Percentiles rank a stretch among this genome's conserved stretches.
Conservation (phyloP, 345 rosid species). For the Populus ilicifolia region DNA sequence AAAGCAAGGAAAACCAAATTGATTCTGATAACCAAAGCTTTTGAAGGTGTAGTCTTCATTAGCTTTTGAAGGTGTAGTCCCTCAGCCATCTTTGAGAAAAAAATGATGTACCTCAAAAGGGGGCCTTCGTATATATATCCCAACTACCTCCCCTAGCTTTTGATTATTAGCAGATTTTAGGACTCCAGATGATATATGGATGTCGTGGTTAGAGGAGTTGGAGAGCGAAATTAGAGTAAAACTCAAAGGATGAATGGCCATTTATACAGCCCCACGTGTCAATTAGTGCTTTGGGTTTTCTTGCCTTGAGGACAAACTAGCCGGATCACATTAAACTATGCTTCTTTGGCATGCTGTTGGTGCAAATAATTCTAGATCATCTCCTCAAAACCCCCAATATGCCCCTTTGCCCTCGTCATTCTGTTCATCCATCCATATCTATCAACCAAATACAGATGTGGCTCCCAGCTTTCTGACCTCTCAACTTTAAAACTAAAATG, state of each 20-base stretch:
- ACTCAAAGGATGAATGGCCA: conserved; percentile 24
- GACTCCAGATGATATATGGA: conserved; percentile 8
- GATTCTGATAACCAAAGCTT: conserved; percentile 56
- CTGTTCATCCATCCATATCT: neutral
- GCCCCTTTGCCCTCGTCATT: neutral
- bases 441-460: neutral
- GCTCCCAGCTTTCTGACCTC: neutral
- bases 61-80: conserved; percentile 35
- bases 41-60: conserved; percentile 58
- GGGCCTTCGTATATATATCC: conserved; percentile 15
- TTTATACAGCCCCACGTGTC: conserved; percentile 46
- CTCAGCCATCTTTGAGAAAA: conserved; percentile 35
- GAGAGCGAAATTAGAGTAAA: conserved; percentile 31
- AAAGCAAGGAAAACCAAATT: conserved; percentile 57
- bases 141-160: conserved; percentile 4
- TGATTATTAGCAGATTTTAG: conserved; percentile 7
- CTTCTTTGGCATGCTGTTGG: conserved; percentile 18
- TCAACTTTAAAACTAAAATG: neutral
- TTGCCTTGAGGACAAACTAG: conserved; percentile 36
- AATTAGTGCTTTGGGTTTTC: conserved; percentile 21
- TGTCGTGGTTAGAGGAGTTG: conserved; percentile 33
- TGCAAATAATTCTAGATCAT: neutral
- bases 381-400: conserved; percentile 5
- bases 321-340: conserved; percentile 13
- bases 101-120: conserved; percentile 10